A percentile compares a stretch with the other conserved stretches of the same genome.
Evolutionary conservation across 805 yeast genomes (phyloP).

Genomic region (Metschnikowia matae): DNA sequence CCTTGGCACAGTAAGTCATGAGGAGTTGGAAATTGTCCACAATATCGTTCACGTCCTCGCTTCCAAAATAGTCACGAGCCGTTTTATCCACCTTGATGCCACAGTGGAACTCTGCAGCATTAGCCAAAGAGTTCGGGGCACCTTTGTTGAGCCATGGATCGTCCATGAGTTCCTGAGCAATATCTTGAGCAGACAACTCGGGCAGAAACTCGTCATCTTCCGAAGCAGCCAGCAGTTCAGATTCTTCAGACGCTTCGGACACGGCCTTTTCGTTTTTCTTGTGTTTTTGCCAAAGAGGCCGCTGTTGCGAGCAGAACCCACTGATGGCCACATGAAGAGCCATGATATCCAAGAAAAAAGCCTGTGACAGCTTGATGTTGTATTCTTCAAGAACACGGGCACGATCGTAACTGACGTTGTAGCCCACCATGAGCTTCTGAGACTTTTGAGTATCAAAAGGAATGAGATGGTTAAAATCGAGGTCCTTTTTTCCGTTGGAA

Average conservation of each 20-base stretch:
- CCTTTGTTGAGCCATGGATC: constrained; percentile 87
- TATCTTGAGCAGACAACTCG: constrained; percentile 20
- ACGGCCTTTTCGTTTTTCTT: constrained; percentile 34
- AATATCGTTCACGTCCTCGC: constrained; percentile 51
- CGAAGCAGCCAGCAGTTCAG: constrained; percentile 16
- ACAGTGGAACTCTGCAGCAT: constrained; percentile 78
- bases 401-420: constrained; percentile 86
- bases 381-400: constrained; percentile 86
- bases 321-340: constrained; percentile 84
- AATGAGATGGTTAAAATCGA: constrained; percentile 59
- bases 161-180: constrained; percentile 36
- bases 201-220: constrained; percentile 3
- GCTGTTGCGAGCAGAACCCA: constrained; percentile 90
- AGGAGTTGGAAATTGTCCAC: constrained; percentile 54
- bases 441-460: constrained; percentile 56
- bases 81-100: constrained; percentile 61
- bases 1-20: constrained; percentile 79
- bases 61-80: constrained; percentile 59
- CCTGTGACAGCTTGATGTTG: constrained; percentile 57
- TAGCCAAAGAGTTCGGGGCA: constrained; percentile 72
- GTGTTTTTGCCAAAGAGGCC: constrained; percentile 70
- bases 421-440: constrained; percentile 74
- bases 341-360: constrained; percentile 87
- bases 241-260: constrained; percentile 15
- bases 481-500: constrained; percentile 23